These are phyloP conservation scores for Stachybotrys elegans DNA, from an alignment of 2,329 filamentous ascomycete genomes.

Conservation along the genomic window DNA sequence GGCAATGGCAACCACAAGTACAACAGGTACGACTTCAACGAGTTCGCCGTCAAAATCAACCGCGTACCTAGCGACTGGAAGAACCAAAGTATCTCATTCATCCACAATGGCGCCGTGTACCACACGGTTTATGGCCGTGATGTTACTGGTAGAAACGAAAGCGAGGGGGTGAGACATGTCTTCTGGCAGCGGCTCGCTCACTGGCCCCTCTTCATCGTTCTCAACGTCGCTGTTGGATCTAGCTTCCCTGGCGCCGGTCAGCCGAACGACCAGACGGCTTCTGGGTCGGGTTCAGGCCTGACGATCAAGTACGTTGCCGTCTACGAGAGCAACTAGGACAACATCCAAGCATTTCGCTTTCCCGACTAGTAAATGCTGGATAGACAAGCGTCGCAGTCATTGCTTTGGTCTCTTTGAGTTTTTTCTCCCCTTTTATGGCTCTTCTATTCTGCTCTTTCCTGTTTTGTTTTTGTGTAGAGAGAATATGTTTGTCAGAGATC, in stretches of 20 bases:
- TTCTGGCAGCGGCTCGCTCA: slow-evolving; percentile 1
- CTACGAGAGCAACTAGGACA: slow-evolving; percentile 1
- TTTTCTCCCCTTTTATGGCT: no score
- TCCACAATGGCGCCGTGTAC: slow-evolving; percentile 3
- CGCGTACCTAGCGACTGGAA: background rate
- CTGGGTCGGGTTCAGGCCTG: background rate
- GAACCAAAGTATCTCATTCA: background rate
- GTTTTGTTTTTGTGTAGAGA: no score
- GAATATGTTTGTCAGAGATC: no score
- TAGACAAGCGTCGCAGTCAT: no score
- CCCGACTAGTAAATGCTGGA: no score
- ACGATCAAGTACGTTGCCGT: slow-evolving; percentile 1
- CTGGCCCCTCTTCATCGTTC: background rate
- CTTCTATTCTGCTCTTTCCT: no score
- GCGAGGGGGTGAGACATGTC: background rate
- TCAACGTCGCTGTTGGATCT: background rate
- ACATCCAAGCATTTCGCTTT: no score
- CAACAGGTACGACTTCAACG: background rate
- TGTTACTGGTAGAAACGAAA: slow-evolving; percentile 2
- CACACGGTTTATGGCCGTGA: slow-evolving; percentile 7
- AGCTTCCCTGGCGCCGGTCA: background rate
- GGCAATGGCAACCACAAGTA: background rate
- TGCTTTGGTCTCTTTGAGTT: no score
- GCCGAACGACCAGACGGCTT: background rate
- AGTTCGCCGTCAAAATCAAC: background rate